Evolutionary conservation across 129 eudicot genomes (phyloP).

Genomic region (Logfia minima): DNA sequence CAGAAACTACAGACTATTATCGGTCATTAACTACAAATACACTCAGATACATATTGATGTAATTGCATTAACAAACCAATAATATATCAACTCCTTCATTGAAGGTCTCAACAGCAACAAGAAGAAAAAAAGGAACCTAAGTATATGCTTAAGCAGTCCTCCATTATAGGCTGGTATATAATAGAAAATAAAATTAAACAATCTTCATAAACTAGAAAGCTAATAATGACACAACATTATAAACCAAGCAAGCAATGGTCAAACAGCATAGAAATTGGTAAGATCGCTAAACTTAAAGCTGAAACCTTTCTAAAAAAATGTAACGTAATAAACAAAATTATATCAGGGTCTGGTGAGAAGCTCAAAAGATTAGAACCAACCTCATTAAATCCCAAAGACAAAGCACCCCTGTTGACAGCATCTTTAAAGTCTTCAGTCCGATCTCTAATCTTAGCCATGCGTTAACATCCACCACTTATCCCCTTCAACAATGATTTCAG

Average conservation of each 20-base stretch:
- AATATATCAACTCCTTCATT: background rate
- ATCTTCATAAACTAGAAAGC: too few relatives aligned
- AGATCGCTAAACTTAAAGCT: background rate
- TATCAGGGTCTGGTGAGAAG: background rate
- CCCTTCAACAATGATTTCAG: background rate
- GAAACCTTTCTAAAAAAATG: background rate
- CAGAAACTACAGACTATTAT: conserved; percentile 7
- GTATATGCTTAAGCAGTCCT: too few relatives aligned
- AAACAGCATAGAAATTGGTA: background rate
- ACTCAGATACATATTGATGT: background rate
- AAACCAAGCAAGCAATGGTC: conserved; percentile 15
- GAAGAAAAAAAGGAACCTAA: too few relatives aligned
- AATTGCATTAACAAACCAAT: background rate
- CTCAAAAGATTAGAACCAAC: conserved; percentile 34
- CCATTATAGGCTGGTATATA: too few relatives aligned
- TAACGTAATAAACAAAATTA: background rate
- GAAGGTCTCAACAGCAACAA: too few relatives aligned
- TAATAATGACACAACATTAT: background rate
- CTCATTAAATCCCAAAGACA: conserved; percentile 78
- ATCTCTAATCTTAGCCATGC: conserved; percentile 81
- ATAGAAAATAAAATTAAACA: too few relatives aligned
- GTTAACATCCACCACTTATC: conserved; percentile 24
- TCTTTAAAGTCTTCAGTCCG: conserved; percentile 94
- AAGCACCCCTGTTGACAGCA: conserved; percentile 74
- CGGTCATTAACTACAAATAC: background rate